These are phyloP conservation scores for Magnusiomyces suaveolens DNA, from an alignment of 1,139 yeast species.

Conservation along the genomic window DNA sequence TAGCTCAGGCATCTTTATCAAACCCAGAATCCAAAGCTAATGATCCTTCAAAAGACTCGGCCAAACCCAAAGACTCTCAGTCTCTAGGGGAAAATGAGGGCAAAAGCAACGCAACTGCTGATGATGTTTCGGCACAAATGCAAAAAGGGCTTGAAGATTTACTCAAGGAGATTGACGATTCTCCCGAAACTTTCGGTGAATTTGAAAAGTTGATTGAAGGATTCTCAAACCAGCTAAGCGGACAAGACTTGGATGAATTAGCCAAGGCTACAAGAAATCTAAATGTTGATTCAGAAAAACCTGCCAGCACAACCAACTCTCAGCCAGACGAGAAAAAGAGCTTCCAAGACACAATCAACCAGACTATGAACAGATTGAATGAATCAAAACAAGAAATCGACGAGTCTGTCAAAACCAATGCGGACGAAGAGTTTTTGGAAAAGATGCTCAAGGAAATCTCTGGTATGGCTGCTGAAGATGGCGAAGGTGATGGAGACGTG, in stretches of 20 bases:
- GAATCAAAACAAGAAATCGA: slow-evolving; percentile 48
- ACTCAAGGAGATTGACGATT: slow-evolving; percentile 15
- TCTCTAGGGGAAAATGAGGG: slow-evolving; percentile 4
- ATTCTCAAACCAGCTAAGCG: slow-evolving; percentile 23
- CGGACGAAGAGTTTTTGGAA: slow-evolving; percentile 33
- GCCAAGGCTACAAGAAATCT: background rate
- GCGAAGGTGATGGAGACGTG: slow-evolving; percentile 38
- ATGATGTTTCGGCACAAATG: slow-evolving; percentile 23
- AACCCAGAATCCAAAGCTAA: slow-evolving; percentile 1
- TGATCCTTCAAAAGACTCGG: slow-evolving; percentile 4
- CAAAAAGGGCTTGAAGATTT: slow-evolving; percentile 45
- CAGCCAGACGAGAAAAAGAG: slow-evolving; percentile 28
- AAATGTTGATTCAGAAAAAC: background rate
- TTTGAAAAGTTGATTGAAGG: slow-evolving; percentile 45
- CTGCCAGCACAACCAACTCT: background rate
- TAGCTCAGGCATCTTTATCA: slow-evolving; percentile 17
- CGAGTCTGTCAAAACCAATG: slow-evolving; percentile 47
- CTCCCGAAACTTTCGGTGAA: slow-evolving; percentile 53
- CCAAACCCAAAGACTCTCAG: slow-evolving; percentile 13
- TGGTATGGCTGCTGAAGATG: slow-evolving; percentile 41
- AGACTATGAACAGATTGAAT: slow-evolving; percentile 66
- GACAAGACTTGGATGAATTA: background rate
- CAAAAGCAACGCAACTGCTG: background rate
- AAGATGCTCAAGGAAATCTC: slow-evolving; percentile 46
- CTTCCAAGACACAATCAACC: slow-evolving; percentile 70